Base-by-base conservation (phyloP, 169 alveolate species). In the Plasmodium gonderi region DNA sequence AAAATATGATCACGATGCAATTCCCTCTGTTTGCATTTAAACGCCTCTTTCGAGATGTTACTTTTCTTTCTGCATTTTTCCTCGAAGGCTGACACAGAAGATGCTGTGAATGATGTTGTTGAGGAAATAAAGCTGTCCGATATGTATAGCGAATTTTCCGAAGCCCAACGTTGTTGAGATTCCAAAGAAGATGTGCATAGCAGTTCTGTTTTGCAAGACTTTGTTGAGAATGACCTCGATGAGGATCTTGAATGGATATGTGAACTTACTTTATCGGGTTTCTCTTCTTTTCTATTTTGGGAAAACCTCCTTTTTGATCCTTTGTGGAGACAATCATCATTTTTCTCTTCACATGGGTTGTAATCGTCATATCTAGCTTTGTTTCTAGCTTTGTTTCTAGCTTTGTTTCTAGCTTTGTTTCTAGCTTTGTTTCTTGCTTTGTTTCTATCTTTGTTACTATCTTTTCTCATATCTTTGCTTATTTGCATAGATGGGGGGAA, bases 111-210 rank as follows among this genome's bases (percentile, higher is more conserved):
- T 54, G 72, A 42, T 2, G 80, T 20, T 1, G 91, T 31, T 3
- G 79, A 33, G n/a, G 91, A 65, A 68, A 36, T 31, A 68, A 31
- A 36, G 60, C 76, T 8, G 54, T 44, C 77, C 75, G 83, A 69
- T 44, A 47, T 20, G 33, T 36, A 23, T 11, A 29, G 42, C 42
- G 77, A 49, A 83, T 45, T 78, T 5, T 75, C 54, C 12, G 74
- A 60, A 14, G 80, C 29, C 3, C 49, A 80, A 9, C 49, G 33
- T 2, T 36, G 51, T 26, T 60, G 29, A 0, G 83, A 72, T 45
- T 33, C 38, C 33, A 83, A 45, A 7, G 75, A 23, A 72, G 51
- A 36, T 38, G 54, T 23, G 45, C 44, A 33, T 77, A 69, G 31
- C 36, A 20, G 80, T 49, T 17, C 44, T 12, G 51, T 31, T n/a